Evolutionary conservation across 331 rosid genomes (phyloP).

Genomic region (Dryas integrifolia): DNA sequence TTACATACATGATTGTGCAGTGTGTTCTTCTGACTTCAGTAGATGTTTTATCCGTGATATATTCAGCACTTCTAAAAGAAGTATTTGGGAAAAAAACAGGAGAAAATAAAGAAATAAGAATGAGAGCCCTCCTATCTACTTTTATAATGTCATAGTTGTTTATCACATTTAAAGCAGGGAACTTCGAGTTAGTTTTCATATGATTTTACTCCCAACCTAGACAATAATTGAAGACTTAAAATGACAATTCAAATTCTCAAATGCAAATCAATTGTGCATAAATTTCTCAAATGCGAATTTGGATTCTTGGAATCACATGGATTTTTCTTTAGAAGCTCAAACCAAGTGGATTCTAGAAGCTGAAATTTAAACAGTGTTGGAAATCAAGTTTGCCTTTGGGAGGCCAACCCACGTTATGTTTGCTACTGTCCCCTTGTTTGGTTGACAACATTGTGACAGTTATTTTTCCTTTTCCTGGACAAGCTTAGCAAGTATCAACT

Average conservation of each 20-base stretch:
- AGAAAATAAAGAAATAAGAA: neutral
- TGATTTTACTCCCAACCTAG: neutral
- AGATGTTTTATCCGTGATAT: neutral
- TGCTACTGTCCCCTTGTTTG: neutral
- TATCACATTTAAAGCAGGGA: neutral
- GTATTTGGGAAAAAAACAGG: neutral
- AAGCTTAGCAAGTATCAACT: neutral
- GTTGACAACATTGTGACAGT: neutral
- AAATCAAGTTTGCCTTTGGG: neutral
- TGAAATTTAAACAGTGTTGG: no score
- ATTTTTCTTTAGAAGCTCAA: neutral
- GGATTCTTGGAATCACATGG: no score
- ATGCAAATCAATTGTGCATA: neutral
- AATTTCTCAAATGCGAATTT: no score
- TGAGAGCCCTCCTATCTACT: neutral
- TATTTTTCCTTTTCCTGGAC: neutral
- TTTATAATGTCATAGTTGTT: neutral
- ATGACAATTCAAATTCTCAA: neutral
- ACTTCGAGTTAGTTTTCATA: neutral
- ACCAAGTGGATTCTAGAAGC: neutral
- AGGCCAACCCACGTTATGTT: neutral
- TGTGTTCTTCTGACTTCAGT: slow-evolving; percentile 10
- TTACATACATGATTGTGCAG: neutral
- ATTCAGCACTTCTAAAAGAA: neutral
- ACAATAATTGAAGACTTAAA: neutral